Base-by-base conservation (phyloP, 305 asterid species). In the Fraxinus sp. region DNA sequence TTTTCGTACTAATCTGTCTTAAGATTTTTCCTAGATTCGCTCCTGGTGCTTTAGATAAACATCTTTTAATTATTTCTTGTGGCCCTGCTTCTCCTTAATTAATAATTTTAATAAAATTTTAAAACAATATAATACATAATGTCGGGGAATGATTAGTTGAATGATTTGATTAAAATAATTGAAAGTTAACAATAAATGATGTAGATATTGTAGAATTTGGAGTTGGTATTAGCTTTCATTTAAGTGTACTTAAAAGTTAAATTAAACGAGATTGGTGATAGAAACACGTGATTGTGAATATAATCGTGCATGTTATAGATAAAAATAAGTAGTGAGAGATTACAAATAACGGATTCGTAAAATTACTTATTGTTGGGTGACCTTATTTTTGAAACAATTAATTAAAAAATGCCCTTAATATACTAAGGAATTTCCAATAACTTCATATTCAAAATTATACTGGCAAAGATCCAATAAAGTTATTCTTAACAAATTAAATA, bases 81-180 rank as follows among this genome's bases (percentile, higher is more conserved):
- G 52, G 72, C 57, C 59, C 55, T 62, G 11, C 79, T 28, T 4
- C 39, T 39, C 52, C 22, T 37, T 76, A 2, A 39, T 76, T 77
- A 76, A 70, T 55, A 44, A 26, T 68, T 74, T 68, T 39, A 39
- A 39, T 8, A 39, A 39, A 9, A 8, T 8, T 1, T 41, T 39
- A 41, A 41, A 41, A 46, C 18, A 13, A 3, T 46, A 46, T 13
- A 46, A 46, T 13, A 14, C 7, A 70, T 55, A 32, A 37, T 76
- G 79, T 74, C 59, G 83, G 55, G 79, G 83, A 85, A 86, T 81
- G 80, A 83, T 85, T 88, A 83, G 87, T 62, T 74, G 78, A 52
- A 55, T 73, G 82, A 83, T 84, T 81, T 52, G 86, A 79, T 80
- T 78, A 16, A 33, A 32, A 8, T 33, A 71, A 68, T 10, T 57